Evolutionary conservation across 805 yeast species (phyloP).

Genomic region (Metschnikowia borealis): DNA sequence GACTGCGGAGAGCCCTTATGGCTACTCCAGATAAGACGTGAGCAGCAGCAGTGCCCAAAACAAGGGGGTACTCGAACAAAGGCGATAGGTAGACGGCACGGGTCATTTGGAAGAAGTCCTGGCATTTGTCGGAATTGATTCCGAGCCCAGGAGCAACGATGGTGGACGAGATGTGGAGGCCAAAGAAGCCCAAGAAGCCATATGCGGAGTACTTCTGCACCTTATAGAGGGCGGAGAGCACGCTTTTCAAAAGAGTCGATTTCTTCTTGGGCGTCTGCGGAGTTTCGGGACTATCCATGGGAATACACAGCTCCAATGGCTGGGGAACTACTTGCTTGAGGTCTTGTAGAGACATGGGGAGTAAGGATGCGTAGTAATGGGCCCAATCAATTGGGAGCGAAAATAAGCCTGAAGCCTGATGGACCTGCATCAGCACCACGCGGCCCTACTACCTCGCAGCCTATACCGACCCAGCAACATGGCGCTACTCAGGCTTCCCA

Average conservation of each 20-base stretch:
- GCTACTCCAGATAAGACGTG: constrained; percentile 56
- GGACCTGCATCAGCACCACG: constrained; percentile 1
- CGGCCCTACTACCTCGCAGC: neutral
- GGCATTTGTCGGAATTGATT: constrained; percentile 40
- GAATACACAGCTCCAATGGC: constrained; percentile 11
- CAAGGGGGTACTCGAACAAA: constrained; percentile 44
- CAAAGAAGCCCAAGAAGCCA: constrained; percentile 51
- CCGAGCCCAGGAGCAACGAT: constrained; percentile 47
- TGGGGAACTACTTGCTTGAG: constrained; percentile 14
- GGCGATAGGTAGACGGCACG: constrained; percentile 58
- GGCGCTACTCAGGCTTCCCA: too few relatives aligned
- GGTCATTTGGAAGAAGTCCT: constrained; percentile 56
- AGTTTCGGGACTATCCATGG: neutral
- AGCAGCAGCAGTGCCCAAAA: constrained; percentile 41
- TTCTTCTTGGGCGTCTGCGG: constrained; percentile 3
- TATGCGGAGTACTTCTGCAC: constrained; percentile 61
- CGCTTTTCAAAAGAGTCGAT: constrained; percentile 5
- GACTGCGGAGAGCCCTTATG: constrained; percentile 29
- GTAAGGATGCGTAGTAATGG: neutral
- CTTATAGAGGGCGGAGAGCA: constrained; percentile 15
- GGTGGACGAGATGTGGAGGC: constrained; percentile 55
- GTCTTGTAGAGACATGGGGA: constrained; percentile 10
- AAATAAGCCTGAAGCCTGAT: constrained; percentile 3
- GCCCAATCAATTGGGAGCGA: constrained; percentile 2
- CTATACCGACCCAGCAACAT: too few relatives aligned